Conservation (phyloP, 495 filamentous ascomycete genomes). For the Neurospora intermedia region DNA sequence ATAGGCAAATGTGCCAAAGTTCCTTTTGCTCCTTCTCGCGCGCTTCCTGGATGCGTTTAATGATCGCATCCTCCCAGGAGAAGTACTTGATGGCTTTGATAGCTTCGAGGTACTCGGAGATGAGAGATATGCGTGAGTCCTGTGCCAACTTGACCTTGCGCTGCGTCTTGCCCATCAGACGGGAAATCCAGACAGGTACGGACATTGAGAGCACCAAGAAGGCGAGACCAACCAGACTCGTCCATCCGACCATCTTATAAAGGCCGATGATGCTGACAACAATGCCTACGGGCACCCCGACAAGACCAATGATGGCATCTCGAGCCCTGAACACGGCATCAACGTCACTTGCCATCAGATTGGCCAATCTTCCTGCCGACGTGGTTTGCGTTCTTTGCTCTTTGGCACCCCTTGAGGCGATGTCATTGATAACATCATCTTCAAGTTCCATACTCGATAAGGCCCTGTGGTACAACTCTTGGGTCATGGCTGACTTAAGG, state of each 20-base stretch:
- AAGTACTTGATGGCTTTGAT: conserved; percentile 44
- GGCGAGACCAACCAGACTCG: conserved; percentile 32
- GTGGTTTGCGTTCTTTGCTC: conserved; percentile 24
- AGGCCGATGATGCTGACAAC: conserved; percentile 28
- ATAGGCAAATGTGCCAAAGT: conserved; percentile 34
- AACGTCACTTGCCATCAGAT: conserved; percentile 41
- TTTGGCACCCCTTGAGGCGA: conserved; percentile 16
- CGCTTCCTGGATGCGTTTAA: conserved; percentile 29
- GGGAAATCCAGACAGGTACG: conserved; percentile 29
- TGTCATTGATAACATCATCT: conserved; percentile 27
- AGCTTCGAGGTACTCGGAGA: conserved; percentile 38
- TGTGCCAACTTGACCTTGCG: conserved; percentile 35
- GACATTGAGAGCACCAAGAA: conserved; percentile 29
- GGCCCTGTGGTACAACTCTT: conserved; percentile 41
- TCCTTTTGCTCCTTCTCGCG: conserved; percentile 35
- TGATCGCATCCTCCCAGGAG: conserved; percentile 38
- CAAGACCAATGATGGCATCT: conserved; percentile 28
- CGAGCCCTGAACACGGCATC: conserved; percentile 33
- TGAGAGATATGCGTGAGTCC: conserved; percentile 39
- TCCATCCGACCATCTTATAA: conserved; percentile 37
- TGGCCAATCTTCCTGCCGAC: conserved; percentile 36
- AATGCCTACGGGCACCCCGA: conserved; percentile 27
- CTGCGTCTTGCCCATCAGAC: conserved; percentile 30
- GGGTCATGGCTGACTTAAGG: conserved; percentile 35
- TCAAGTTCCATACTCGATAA: conserved; percentile 36